A percentile compares a stretch with the other conserved stretches of the same genome.
phyloP scores from a whole-genome alignment of 1,284 basidiomycete genomes.

The Boletus sp. region DNA sequence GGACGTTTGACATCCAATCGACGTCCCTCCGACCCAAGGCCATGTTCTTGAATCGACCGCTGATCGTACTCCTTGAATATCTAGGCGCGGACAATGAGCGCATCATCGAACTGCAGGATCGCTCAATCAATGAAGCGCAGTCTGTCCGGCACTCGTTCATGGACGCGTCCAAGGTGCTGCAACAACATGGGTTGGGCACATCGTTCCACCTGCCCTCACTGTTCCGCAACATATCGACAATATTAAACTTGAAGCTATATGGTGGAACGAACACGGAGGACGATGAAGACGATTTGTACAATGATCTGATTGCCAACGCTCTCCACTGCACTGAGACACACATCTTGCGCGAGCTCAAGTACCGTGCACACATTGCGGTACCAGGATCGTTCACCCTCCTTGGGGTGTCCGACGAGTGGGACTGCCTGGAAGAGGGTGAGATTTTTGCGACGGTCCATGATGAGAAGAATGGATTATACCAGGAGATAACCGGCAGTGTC shows the following conservation, averaged over 20 bases:
- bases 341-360: conserved; percentile 54
- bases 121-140: conserved; percentile 42
- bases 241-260: conserved; percentile 35
- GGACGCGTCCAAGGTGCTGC: conserved; percentile 40
- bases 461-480: conserved; percentile 29
- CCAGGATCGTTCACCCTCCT: conserved; percentile 51
- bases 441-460: conserved; percentile 47
- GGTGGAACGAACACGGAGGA: conserved; percentile 6
- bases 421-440: conserved; percentile 45
- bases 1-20: conserved; percentile 51
- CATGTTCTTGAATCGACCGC: conserved; percentile 47
- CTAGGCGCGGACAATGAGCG: conserved; percentile 38
- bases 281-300: conserved; percentile 29
- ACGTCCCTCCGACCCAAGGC: conserved; percentile 45
- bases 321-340: conserved; percentile 43
- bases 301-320: conserved; percentile 38
- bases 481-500: conserved; percentile 44
- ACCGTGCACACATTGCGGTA: conserved; percentile 50
- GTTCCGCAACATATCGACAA: conserved; percentile 39
- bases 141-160: conserved; percentile 33
- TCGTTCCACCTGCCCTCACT: conserved; percentile 47
- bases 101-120: conserved; percentile 46
- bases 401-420: conserved; percentile 53
- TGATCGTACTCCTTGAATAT: conserved; percentile 51
- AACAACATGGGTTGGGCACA: conserved; percentile 48